These are phyloP conservation scores for Phoma sp. DNA, from an alignment of 2,329 filamentous ascomycete genomes.

Conservation along the genomic window DNA sequence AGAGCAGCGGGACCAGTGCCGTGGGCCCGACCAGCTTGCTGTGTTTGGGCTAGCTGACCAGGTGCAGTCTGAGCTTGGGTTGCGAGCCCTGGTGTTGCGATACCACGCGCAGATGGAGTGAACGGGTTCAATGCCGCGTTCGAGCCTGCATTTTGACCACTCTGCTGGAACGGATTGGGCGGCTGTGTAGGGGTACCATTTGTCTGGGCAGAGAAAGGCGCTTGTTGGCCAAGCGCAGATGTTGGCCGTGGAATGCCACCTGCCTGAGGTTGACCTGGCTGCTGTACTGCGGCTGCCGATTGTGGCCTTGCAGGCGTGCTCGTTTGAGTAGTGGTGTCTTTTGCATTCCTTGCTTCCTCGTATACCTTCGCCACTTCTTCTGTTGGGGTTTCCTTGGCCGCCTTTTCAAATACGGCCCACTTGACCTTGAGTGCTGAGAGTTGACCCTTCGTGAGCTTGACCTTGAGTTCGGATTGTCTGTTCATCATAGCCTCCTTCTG, in stretches of 20 bases:
- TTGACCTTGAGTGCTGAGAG: slow-evolving; percentile 70
- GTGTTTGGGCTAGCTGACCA: slow-evolving; percentile 27
- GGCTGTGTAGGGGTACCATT: slow-evolving; percentile 29
- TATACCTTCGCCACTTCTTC: slow-evolving; percentile 86
- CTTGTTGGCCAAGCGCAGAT: slow-evolving; percentile 19
- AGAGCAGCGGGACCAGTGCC: slow-evolving; percentile 42
- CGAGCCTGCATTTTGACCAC: slow-evolving; percentile 14
- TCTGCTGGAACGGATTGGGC: slow-evolving; percentile 23
- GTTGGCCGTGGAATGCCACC: slow-evolving; percentile 13
- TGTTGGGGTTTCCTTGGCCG: slow-evolving; percentile 83
- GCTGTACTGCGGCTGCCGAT: slow-evolving; percentile 14
- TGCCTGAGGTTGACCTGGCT: slow-evolving; percentile 10
- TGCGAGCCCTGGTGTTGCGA: slow-evolving; percentile 36
- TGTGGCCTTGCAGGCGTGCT: slow-evolving; percentile 25
- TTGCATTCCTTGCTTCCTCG: slow-evolving; percentile 75
- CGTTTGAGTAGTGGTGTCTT: slow-evolving; percentile 44
- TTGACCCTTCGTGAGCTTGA: slow-evolving; percentile 74
- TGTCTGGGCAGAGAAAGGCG: slow-evolving; percentile 16
- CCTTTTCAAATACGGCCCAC: slow-evolving; percentile 78
- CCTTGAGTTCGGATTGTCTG: slow-evolving; percentile 65
- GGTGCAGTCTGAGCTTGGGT: slow-evolving; percentile 12
- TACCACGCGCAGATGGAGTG: slow-evolving; percentile 24
- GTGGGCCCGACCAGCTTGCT: slow-evolving; percentile 29
- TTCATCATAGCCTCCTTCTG: slow-evolving; percentile 61
- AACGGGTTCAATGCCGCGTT: slow-evolving; percentile 20